A percentile compares a stretch with the other conserved stretches of the same genome.
phyloP scores from a whole-genome alignment of 345 rosid species.

The Euphorbia lathyris region DNA sequence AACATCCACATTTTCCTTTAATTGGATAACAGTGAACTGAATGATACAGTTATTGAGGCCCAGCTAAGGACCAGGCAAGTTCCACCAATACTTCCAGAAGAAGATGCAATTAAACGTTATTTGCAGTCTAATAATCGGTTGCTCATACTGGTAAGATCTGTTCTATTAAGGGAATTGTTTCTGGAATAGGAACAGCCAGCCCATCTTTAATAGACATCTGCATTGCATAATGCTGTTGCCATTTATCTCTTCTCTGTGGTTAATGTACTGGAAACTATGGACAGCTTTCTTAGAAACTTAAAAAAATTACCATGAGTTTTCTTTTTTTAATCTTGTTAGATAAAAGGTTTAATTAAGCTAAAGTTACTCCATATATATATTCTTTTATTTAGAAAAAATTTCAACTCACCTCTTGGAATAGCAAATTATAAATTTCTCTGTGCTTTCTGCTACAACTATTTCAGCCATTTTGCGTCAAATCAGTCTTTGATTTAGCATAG shows the following conservation, averaged over 20 bases:
- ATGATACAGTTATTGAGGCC: slow-evolving; percentile 97
- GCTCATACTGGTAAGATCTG: slow-evolving; percentile 73
- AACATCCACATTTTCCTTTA: slow-evolving; percentile 13
- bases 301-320: background rate
- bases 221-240: background rate
- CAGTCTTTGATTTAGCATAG: background rate
- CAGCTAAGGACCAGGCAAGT: slow-evolving; percentile 87
- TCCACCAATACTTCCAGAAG: slow-evolving; percentile 80
- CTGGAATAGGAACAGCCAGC: no score
- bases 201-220: no score
- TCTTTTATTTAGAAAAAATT: no score
- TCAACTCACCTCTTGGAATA: no score
- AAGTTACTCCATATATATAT: no score
- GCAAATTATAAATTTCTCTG: background rate
- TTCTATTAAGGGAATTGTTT: no score
- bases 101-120: slow-evolving; percentile 64
- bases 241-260: background rate
- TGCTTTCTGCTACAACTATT: no score
- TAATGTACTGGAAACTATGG: background rate
- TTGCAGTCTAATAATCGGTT: slow-evolving; percentile 71
- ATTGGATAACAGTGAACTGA: slow-evolving; percentile 69
- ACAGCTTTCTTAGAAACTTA: background rate
- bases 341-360: background rate
- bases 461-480: no score
- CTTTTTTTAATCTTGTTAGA: background rate